phyloP scores from a whole-genome alignment of 768 basidiomycete genomes.

The Boletus patriciae region DNA sequence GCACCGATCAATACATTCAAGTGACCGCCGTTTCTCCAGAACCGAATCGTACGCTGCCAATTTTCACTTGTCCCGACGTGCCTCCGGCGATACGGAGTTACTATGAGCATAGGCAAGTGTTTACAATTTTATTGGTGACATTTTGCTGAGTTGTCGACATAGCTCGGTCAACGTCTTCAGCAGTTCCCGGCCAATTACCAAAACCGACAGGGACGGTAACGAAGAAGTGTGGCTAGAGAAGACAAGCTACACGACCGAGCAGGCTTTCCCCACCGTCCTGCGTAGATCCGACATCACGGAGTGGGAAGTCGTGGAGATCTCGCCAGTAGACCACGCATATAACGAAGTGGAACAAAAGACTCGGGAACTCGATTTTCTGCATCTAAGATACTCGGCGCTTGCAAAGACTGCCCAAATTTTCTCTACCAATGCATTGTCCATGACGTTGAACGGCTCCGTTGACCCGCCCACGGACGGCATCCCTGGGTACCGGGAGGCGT shows the following conservation, averaged over 20 bases:
- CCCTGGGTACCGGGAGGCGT: conserved; percentile 71
- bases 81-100: conserved; percentile 77
- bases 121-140: not conserved
- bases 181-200: conserved; percentile 66
- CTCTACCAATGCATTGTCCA: conserved; percentile 78
- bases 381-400: conserved; percentile 71
- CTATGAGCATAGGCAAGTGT: conserved; percentile 76
- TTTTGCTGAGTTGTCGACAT: conserved; percentile 5
- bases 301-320: conserved; percentile 70
- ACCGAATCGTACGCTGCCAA: conserved; percentile 70
- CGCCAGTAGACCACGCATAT: conserved; percentile 82
- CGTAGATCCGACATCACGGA: conserved; percentile 84
- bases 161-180: conserved; percentile 87
- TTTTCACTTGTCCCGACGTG: conserved; percentile 86
- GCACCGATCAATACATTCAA: conserved; percentile 83
- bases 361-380: conserved; percentile 67
- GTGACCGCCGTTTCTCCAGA: conserved; percentile 85
- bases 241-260: conserved; percentile 82
- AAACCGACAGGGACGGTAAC: conserved; percentile 57
- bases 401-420: conserved; percentile 73
- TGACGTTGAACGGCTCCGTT: conserved; percentile 83
- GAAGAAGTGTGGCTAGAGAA: conserved; percentile 89
- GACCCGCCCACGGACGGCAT: conserved; percentile 80
- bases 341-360: conserved; percentile 79
- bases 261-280: conserved; percentile 88